Evolutionary conservation across 2,329 filamentous ascomycete genomes (phyloP).

Genomic region (Aureobasidium mangrovei): DNA sequence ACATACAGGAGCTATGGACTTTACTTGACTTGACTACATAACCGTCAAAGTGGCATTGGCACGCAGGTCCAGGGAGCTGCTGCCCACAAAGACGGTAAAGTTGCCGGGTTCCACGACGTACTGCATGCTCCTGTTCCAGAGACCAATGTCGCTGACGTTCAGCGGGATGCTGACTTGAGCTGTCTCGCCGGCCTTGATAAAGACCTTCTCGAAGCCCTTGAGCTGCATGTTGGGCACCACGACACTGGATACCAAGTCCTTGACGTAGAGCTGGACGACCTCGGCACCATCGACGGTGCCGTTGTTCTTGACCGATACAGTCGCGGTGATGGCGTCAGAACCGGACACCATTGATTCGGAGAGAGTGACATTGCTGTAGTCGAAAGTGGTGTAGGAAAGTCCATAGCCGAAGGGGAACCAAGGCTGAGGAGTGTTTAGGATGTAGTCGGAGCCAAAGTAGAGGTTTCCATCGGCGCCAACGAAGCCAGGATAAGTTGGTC

Average conservation of each 20-base stretch:
- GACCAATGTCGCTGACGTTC: constrained; percentile 41
- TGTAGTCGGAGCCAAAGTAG: constrained; percentile 57
- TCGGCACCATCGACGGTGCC: constrained; percentile 51
- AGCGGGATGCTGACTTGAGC: constrained; percentile 45
- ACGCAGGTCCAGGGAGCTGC: constrained; percentile 48
- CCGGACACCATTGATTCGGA: constrained; percentile 40
- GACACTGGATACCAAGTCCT: constrained; percentile 53
- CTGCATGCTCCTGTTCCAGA: constrained; percentile 54
- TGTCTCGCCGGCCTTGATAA: constrained; percentile 51
- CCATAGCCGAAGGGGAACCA: constrained; percentile 61
- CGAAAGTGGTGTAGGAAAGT: constrained; percentile 55
- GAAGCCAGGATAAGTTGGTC: constrained; percentile 46
- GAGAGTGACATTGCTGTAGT: constrained; percentile 47
- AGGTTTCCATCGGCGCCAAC: constrained; percentile 51
- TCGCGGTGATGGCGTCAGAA: constrained; percentile 48
- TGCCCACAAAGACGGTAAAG: constrained; percentile 54
- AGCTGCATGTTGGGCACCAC: constrained; percentile 57
- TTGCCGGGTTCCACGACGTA: constrained; percentile 67
- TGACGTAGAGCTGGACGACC: constrained; percentile 60
- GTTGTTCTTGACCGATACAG: constrained; percentile 54
- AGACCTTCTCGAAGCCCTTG: constrained; percentile 59
- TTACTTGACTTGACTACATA: constrained; percentile 15
- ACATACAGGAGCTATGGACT: background rate
- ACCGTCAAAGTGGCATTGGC: constrained; percentile 50
- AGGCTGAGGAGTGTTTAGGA: constrained; percentile 50